phyloP scores from a whole-genome alignment of 192 early-diverging fungal species.

The Coemansia sp. region DNA sequence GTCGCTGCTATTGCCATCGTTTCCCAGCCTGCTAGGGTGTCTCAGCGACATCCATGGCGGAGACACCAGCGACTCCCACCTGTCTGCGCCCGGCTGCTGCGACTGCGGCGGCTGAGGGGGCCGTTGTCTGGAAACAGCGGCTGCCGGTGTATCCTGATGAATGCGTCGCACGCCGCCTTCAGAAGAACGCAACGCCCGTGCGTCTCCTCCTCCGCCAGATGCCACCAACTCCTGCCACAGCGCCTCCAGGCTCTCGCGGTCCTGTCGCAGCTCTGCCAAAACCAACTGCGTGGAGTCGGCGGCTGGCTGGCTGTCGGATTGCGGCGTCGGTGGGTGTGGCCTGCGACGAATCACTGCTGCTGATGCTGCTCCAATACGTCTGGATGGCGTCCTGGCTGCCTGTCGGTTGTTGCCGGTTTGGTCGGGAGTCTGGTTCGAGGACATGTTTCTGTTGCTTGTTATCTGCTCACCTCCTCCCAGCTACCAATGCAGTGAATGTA shows the following conservation, averaged over 20 bases:
- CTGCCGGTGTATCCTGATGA: neutral
- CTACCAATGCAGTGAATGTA: too few relatives aligned
- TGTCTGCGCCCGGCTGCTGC: neutral
- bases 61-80: neutral
- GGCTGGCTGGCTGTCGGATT: neutral
- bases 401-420: neutral
- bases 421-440: neutral
- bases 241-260: slow-evolving; percentile 14
- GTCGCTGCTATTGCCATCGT: neutral
- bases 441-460: slow-evolving; percentile 1
- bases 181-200: too few relatives aligned
- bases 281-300: neutral
- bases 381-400: neutral
- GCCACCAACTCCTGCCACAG: slow-evolving; percentile 19
- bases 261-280: neutral
- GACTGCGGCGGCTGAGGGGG: neutral
- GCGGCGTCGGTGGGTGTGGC: neutral
- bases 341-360: neutral
- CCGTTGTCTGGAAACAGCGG: neutral
- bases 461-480: too few relatives aligned
- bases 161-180: too few relatives aligned
- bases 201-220: neutral
- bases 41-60: neutral
- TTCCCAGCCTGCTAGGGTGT: neutral
- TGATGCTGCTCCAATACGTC: too few relatives aligned